phyloP scores from a whole-genome alignment of 129 eudicot species.

The Sambucus nigra region DNA sequence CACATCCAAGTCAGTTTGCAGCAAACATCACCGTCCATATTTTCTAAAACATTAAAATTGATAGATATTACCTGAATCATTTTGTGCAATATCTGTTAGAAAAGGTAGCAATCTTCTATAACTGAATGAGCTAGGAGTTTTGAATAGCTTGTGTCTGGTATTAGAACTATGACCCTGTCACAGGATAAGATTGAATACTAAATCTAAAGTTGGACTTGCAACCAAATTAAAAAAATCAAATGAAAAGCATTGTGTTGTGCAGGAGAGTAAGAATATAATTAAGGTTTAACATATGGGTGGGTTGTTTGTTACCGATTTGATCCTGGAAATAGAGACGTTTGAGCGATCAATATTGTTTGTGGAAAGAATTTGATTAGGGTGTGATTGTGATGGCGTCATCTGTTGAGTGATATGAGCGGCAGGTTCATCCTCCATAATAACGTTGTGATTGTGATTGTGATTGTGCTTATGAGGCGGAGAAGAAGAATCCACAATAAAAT shows the following conservation, averaged over 20 bases:
- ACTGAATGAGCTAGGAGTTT: conserved; percentile 47
- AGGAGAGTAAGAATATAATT: not conserved
- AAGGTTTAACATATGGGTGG: not conserved
- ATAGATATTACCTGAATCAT: conserved; percentile 22
- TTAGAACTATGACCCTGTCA: conserved; percentile 29
- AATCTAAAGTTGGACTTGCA: not conserved
- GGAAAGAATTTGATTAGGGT: not conserved
- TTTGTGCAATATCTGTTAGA: conserved; percentile 30
- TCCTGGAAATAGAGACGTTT: conserved; percentile 6
- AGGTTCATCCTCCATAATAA: not conserved
- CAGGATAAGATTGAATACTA: not conserved
- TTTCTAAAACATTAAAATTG: not conserved
- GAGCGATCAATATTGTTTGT: not conserved
- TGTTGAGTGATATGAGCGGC: not conserved
- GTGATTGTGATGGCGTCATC: conserved; percentile 10
- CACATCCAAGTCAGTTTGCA: not conserved
- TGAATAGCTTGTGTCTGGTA: conserved; percentile 37
- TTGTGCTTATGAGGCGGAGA: not conserved
- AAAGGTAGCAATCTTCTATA: conserved; percentile 67
- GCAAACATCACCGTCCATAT: not conserved
- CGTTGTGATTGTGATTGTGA: not conserved
- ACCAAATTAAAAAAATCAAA: not conserved
- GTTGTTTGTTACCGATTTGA: conserved; percentile 17
- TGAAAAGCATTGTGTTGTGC: not conserved
- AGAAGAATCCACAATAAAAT: not conserved